Percentiles rank a stretch among this genome's conserved stretches.
phyloP scores from a whole-genome alignment of 306 rosid genomes.

The Quercus variabilis region DNA sequence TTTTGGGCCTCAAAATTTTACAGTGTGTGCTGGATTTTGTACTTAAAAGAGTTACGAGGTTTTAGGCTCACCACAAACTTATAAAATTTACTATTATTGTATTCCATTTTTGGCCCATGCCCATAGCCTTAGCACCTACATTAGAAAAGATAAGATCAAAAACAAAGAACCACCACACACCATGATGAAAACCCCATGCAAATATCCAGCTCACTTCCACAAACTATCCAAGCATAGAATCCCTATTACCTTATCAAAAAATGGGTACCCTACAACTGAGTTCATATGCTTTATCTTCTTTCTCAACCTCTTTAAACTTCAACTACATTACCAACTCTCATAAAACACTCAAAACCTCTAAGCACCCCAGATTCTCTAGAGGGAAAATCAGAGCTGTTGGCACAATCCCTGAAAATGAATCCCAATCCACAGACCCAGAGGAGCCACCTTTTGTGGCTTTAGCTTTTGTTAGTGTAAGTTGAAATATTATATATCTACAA shows the following conservation, averaged over 20 bases:
- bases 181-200: neutral
- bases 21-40: too few species aligned
- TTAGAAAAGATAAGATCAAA: conserved; percentile 46
- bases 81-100: too few species aligned
- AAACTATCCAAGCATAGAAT: neutral
- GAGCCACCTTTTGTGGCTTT: conserved; percentile 57
- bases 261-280: conserved; percentile 53
- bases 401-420: conserved; percentile 49
- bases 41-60: too few species aligned
- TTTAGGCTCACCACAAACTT: too few species aligned
- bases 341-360: conserved; percentile 25
- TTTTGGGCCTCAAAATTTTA: neutral
- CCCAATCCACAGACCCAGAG: conserved; percentile 38
- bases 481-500: neutral
- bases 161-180: conserved; percentile 28
- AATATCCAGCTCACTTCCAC: conserved; percentile 11
- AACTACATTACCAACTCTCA: conserved; percentile 31
- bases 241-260: neutral
- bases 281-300: conserved; percentile 32
- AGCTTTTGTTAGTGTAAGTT: conserved; percentile 79
- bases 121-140: neutral
- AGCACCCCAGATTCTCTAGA: conserved; percentile 29
- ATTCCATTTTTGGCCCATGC: too few species aligned
- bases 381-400: conserved; percentile 55
- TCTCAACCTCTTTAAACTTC: conserved; percentile 32